These are phyloP conservation scores for Trichocomaceae sp. DNA, from an alignment of 2,329 filamentous ascomycete genomes.

Conservation along the genomic window DNA sequence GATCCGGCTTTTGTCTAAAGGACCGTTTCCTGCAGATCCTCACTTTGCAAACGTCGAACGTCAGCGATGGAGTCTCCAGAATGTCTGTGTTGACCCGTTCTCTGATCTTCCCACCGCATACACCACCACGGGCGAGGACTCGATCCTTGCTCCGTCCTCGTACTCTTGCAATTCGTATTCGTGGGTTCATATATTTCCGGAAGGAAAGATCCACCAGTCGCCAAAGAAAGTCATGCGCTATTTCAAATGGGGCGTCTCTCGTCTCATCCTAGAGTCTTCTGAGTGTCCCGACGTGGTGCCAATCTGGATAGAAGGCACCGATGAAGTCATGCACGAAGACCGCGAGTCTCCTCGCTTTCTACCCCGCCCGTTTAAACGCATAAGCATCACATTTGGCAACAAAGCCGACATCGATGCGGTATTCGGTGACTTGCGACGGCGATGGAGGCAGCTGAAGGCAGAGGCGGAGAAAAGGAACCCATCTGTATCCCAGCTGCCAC, in stretches of 20 bases:
- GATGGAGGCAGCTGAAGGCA: conserved; percentile 64
- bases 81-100: conserved; percentile 43
- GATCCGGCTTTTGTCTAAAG: conserved; percentile 70
- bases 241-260: conserved; percentile 95
- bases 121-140: conserved; percentile 34
- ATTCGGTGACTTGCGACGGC: conserved; percentile 69
- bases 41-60: conserved; percentile 32
- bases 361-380: conserved; percentile 63
- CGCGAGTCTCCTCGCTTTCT: conserved; percentile 72
- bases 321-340: conserved; percentile 80
- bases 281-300: conserved; percentile 83
- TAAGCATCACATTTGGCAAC: conserved; percentile 73
- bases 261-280: conserved; percentile 82
- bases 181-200: conserved; percentile 95
- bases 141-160: conserved; percentile 63
- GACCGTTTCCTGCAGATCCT: conserved; percentile 49
- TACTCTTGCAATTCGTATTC: conserved; percentile 63
- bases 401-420: conserved; percentile 63
- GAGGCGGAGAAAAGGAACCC: conserved; percentile 43
- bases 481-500: conserved; percentile 26
- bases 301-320: conserved; percentile 88
- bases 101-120: conserved; percentile 39
- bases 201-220: conserved; percentile 89
- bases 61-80: conserved; percentile 34
- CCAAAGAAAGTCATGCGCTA: conserved; percentile 75